A percentile compares a stretch with the other conserved stretches of the same genome.
phyloP scores from a whole-genome alignment of 768 basidiomycete genomes.

The Suillus luteus region DNA sequence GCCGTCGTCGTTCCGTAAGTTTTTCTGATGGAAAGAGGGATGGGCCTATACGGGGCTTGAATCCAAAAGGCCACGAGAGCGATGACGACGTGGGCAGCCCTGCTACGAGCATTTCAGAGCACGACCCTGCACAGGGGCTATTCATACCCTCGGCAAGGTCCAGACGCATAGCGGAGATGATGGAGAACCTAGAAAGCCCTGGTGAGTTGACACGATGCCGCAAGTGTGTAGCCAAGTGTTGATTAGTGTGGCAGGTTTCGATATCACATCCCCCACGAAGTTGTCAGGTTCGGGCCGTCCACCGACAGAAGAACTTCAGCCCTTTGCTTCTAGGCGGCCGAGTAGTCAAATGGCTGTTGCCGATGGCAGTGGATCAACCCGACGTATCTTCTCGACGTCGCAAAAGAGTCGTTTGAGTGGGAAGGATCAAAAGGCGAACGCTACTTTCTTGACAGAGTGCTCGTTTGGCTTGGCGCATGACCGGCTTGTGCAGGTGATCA shows the following conservation, averaged over 20 bases:
- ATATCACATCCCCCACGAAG: conserved; percentile 60
- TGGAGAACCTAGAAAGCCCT: conserved; percentile 70
- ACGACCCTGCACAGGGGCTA: conserved; percentile 24
- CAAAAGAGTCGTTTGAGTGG: conserved; percentile 40
- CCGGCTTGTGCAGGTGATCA: conserved; percentile 86
- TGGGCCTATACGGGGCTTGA: conserved; percentile 80
- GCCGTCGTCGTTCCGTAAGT: conserved; percentile 84
- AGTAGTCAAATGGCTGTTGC: conserved; percentile 30
- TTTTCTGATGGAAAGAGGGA: conserved; percentile 94
- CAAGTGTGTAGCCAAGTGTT: conserved; percentile 10
- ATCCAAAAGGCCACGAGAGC: conserved; percentile 37
- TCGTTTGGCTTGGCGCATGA: conserved; percentile 96
- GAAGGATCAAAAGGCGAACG: conserved; percentile 41
- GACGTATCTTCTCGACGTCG: conserved; percentile 48
- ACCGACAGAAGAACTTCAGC: conserved; percentile 48
- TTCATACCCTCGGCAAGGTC: conserved; percentile 67
- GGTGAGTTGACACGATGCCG: conserved; percentile 43
- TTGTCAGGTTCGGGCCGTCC: conserved; percentile 45
- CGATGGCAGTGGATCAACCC: conserved; percentile 31
- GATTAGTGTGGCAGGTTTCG: conserved; percentile 33
- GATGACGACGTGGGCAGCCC: conserved; percentile 35
- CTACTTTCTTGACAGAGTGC: conserved; percentile 90
- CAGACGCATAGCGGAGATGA: conserved; percentile 79
- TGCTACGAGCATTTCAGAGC: conserved; percentile 22
- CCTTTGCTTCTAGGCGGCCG: conserved; percentile 45